Evolutionary conservation across 1,284 basidiomycete species (phyloP).

Genomic region (Pholiota adiposa): DNA sequence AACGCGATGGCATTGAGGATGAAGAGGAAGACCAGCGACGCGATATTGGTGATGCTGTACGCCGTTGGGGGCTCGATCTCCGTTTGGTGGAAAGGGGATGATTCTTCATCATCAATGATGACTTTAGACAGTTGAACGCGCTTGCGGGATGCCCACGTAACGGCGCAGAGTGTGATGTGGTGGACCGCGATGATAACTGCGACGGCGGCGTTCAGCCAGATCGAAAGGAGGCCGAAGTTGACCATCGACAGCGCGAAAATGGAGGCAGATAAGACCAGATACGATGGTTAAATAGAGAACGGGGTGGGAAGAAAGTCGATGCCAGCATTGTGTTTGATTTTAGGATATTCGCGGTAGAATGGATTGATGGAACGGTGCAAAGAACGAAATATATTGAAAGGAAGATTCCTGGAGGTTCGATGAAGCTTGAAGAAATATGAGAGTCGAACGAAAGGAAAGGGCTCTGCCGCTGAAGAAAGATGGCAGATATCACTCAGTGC

Average conservation of each 20-base stretch:
- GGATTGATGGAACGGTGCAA: constrained; percentile 11
- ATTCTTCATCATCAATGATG: constrained; percentile 16
- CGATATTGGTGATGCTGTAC: constrained; percentile 19
- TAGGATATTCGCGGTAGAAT: not conserved
- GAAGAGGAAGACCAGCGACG: constrained; percentile 18
- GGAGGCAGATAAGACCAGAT: constrained; percentile 22
- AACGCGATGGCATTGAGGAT: constrained; percentile 27
- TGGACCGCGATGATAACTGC: constrained; percentile 22
- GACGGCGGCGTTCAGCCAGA: constrained; percentile 27
- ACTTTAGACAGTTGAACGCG: constrained; percentile 1
- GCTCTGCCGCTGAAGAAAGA: not conserved
- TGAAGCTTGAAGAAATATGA: not conserved
- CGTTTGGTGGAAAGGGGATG: constrained; percentile 1
- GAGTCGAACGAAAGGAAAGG: not conserved
- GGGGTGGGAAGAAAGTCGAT: constrained; percentile 14
- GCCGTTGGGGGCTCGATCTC: constrained; percentile 11
- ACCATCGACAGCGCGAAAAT: constrained; percentile 28
- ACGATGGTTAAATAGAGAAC: constrained; percentile 16
- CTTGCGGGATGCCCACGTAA: constrained; percentile 13
- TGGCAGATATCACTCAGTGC: not conserved
- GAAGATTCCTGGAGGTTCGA: no score
- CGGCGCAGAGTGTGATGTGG: constrained; percentile 20
- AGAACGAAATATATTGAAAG: no score
- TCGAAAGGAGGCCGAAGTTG: constrained; percentile 30
- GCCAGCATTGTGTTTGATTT: constrained; percentile 4